Base-by-base conservation (phyloP, 2,329 filamentous ascomycete genomes). In the Phyllosticta ampelicida region DNA sequence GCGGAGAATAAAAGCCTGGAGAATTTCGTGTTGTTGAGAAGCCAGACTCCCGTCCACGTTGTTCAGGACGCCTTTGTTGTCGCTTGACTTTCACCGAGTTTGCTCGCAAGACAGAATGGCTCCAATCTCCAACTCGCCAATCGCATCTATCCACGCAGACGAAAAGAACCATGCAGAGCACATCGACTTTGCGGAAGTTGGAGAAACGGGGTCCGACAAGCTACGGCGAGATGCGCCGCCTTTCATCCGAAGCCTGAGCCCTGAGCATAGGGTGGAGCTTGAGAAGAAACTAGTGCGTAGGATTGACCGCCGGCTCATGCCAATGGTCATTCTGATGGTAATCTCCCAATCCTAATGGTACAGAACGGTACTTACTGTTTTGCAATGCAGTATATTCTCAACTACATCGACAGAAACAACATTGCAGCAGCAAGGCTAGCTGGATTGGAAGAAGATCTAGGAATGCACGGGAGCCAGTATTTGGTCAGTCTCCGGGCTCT, bases 311-410 rank as follows among this genome's bases (percentile, higher is more conserved):
- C 79, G 86, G 55, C 60, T 90, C 69, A 74, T 89, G 64, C 86
- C 86, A 0, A 84, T 84, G 71, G 75, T 90, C 59, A 81, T 90
- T 53, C 69, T 89, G 62, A 87, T 90, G 74, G 36, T 90, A 89
- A 66, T 16, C 13, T 18, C n/a, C 19, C 36, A 16, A 52, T 9
- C 3, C 9, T 5, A 3, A 9, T 23, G 13, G 29, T 3, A 9
- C 18, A 52, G 21, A 26, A 21, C 4, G 29, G 1, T 6, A 44
- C 13, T 44, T 44, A 44, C 36, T 5, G n/a, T 6, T 18, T 18
- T 44, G 13, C 8, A 50, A 68, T 89, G 62, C 87, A 90, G 74
- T 90, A 89, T 67, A 87, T 90, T 68, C 77, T 87, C 74, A 89
- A 90, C 72, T 90, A 88, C 69, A 71, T 86, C 11, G 83, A 86